A percentile compares a stretch with the other conserved stretches of the same genome.
Evolutionary conservation across 306 rosid species (phyloP).

Genomic region (Canavalia ensiformis): DNA sequence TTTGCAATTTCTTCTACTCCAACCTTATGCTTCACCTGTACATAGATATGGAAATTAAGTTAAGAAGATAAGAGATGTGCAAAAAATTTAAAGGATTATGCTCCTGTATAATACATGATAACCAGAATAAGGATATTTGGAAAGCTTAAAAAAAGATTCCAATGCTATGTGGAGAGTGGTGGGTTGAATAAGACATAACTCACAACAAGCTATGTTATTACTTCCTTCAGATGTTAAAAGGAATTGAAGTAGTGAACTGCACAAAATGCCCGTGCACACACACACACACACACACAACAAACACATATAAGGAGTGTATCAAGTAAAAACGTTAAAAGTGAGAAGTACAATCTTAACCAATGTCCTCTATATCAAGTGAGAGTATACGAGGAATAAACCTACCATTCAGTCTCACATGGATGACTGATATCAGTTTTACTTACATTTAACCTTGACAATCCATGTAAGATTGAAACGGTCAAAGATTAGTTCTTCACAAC

Average conservation of each 20-base stretch:
- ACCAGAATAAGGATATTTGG: neutral
- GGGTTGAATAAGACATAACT: neutral
- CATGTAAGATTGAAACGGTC: neutral
- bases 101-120: neutral
- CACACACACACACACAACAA: neutral
- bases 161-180: neutral
- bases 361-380: neutral
- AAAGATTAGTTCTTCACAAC: neutral
- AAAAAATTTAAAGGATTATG: neutral
- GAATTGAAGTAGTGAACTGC: neutral
- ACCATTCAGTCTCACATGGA: neutral
- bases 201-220: neutral
- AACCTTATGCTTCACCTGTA: slow-evolving; percentile 86
- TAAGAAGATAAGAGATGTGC: neutral
- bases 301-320: neutral
- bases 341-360: neutral
- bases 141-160: neutral
- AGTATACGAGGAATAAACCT: neutral
- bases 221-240: neutral
- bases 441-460: neutral
- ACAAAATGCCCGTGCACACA: neutral
- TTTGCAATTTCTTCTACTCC: slow-evolving; percentile 84
- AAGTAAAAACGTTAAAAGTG: neutral
- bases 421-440: neutral
- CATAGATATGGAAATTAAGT: neutral